Conservation (phyloP, 805 yeast genomes). For the Candida quercuum region DNA sequence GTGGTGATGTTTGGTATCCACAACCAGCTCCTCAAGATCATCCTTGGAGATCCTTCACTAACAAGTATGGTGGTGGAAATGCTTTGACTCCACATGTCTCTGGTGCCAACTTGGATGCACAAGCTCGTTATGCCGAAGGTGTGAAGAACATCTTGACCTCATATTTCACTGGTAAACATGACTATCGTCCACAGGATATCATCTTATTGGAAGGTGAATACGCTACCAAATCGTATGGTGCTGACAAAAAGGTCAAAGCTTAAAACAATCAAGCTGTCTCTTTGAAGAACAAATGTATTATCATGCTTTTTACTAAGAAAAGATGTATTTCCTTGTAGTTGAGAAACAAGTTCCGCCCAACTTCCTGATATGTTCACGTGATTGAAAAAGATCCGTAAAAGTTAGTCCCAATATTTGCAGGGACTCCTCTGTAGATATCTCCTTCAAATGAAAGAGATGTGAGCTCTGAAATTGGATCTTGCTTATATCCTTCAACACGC, state of each 20-base stretch:
- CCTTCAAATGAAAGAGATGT: too few relatives aligned
- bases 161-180: slow-evolving; percentile 55
- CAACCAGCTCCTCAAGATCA: slow-evolving; percentile 78
- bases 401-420: too few relatives aligned
- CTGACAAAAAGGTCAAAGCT: slow-evolving; percentile 31
- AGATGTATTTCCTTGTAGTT: too few relatives aligned
- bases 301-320: too few relatives aligned
- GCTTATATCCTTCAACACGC: too few relatives aligned
- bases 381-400: too few relatives aligned
- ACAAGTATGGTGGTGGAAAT: slow-evolving; percentile 67
- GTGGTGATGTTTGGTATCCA: slow-evolving; percentile 84
- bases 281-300: too few relatives aligned
- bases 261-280: too few relatives aligned
- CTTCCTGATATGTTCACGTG: too few relatives aligned
- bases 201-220: slow-evolving; percentile 69
- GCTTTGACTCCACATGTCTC: slow-evolving; percentile 84
- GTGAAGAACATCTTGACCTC: slow-evolving; percentile 58
- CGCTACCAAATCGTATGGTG: slow-evolving; percentile 70
- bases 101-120: slow-evolving; percentile 80
- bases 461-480: too few relatives aligned
- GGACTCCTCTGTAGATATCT: too few relatives aligned
- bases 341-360: too few relatives aligned
- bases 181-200: slow-evolving; percentile 72
- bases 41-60: slow-evolving; percentile 70
- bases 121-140: slow-evolving; percentile 66